Percentiles rank a stretch among this genome's conserved stretches.
These are phyloP conservation scores for Pythium pyrilobum DNA, from an alignment of 352 stramenopile species.

Conservation along the genomic window DNA sequence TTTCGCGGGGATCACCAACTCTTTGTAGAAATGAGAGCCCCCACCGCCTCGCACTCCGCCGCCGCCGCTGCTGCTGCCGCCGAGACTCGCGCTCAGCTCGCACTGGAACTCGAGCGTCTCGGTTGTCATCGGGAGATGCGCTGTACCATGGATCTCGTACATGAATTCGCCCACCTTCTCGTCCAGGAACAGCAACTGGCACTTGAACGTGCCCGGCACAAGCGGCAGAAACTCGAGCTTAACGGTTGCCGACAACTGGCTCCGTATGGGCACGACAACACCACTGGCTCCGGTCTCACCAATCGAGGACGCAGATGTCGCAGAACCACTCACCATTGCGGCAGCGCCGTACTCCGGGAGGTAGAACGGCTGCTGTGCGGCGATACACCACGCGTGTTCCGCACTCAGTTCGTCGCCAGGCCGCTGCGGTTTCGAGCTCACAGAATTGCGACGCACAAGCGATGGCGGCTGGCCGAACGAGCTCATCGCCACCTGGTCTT, in stretches of 20 bases:
- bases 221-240: slow-evolving; percentile 89
- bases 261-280: slow-evolving; percentile 37
- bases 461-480: slow-evolving; percentile 1
- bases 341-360: slow-evolving; percentile 38
- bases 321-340: background rate
- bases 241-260: slow-evolving; percentile 51
- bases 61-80: slow-evolving; percentile 1
- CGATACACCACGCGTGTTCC: slow-evolving; percentile 62
- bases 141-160: slow-evolving; percentile 85
- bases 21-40: slow-evolving; percentile 53
- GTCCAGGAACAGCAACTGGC: slow-evolving; percentile 89
- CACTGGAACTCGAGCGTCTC: slow-evolving; percentile 83
- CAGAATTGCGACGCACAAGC: slow-evolving; percentile 2
- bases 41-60: background rate
- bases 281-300: slow-evolving; percentile 3
- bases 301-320: background rate
- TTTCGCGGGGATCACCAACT: slow-evolving; percentile 75
- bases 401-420: slow-evolving; percentile 24
- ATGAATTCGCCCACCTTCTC: slow-evolving; percentile 92
- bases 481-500: background rate
- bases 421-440: slow-evolving; percentile 19
- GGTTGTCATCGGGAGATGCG: slow-evolving; percentile 64
- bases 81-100: slow-evolving; percentile 27
- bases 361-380: slow-evolving; percentile 65
- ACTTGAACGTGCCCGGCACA: slow-evolving; percentile 83